Evolutionary conservation across 352 stramenopile species (phyloP).

Genomic region (Phytophthora pseudosyringae): DNA sequence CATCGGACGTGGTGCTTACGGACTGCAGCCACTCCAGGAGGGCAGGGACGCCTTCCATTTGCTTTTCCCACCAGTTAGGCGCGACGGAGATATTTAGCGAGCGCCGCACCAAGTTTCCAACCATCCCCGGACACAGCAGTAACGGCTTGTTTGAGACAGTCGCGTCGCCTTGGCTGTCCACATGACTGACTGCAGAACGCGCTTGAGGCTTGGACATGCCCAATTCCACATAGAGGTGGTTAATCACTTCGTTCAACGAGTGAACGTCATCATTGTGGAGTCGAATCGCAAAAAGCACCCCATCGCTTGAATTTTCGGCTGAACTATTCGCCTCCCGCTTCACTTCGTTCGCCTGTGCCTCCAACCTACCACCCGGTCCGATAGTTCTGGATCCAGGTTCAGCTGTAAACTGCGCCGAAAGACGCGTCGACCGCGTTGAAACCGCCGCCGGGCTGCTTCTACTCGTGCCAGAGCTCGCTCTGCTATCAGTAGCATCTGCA

Average conservation of each 20-base stretch:
- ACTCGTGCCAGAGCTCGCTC: background rate
- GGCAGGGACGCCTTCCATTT: constrained; percentile 56
- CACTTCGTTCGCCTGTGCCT: constrained; percentile 28
- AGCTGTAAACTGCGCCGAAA: constrained; percentile 29
- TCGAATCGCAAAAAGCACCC: constrained; percentile 60
- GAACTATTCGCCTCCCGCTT: constrained; percentile 18
- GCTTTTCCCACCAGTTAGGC: constrained; percentile 70
- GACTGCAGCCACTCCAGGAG: constrained; percentile 80
- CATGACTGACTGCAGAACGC: constrained; percentile 55
- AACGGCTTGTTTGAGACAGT: constrained; percentile 51
- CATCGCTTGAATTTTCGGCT: constrained; percentile 5
- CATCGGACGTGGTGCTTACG: constrained; percentile 76
- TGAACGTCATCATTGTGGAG: constrained; percentile 89
- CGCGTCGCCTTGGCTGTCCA: constrained; percentile 66
- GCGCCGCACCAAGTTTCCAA: constrained; percentile 59
- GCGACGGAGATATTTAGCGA: constrained; percentile 78
- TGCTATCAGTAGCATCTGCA: constrained; percentile 16
- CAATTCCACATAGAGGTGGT: constrained; percentile 63
- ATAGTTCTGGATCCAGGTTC: constrained; percentile 27
- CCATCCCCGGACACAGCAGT: constrained; percentile 53
- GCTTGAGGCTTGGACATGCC: constrained; percentile 61
- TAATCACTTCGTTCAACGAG: constrained; percentile 75
- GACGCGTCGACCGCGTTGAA: constrained; percentile 16
- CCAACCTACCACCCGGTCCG: constrained; percentile 35
- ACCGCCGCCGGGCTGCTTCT: constrained; percentile 4